These are phyloP conservation scores for Apiotrichum akiyoshidainum DNA, from an alignment of 1,284 basidiomycete species.

Conservation along the genomic window DNA sequence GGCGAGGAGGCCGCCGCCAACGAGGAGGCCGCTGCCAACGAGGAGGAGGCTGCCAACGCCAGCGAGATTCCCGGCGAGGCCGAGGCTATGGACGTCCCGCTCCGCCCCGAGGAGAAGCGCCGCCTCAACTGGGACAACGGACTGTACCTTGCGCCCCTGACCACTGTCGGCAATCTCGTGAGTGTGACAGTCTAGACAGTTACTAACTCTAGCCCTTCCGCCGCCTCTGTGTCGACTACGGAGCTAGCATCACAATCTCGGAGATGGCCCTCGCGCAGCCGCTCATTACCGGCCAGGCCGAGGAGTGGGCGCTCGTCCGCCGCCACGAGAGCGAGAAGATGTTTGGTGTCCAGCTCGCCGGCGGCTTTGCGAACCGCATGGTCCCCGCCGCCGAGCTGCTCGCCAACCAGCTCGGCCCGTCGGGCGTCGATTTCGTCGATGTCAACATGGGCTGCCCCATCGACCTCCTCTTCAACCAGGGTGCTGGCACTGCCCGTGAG, in stretches of 20 bases:
- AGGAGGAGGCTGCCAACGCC: constrained; percentile 26
- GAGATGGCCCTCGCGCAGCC: constrained; percentile 84
- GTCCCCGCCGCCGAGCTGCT: constrained; percentile 81
- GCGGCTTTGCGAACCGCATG: constrained; percentile 51
- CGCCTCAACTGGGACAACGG: constrained; percentile 81
- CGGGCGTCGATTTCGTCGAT: constrained; percentile 82
- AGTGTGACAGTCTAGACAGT: constrained; percentile 30
- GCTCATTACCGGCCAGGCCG: constrained; percentile 74
- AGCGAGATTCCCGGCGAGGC: constrained; percentile 37
- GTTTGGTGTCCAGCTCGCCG: constrained; percentile 81
- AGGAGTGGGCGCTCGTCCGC: constrained; percentile 86
- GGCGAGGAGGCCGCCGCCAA: constrained; percentile 27
- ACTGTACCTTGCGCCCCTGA: constrained; percentile 89
- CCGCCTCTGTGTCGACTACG: constrained; percentile 76
- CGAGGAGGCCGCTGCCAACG: constrained; percentile 1
- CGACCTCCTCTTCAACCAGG: constrained; percentile 88
- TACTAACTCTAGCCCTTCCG: constrained; percentile 71
- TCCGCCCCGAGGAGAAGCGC: constrained; percentile 78
- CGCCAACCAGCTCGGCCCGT: constrained; percentile 60
- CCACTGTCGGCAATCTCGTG: constrained; percentile 91
- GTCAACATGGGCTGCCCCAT: constrained; percentile 92
- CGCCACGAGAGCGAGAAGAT: constrained; percentile 79
- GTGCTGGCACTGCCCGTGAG: constrained; percentile 76
- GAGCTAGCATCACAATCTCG: constrained; percentile 91
- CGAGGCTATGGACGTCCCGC: constrained; percentile 51